Evolutionary conservation across 2,329 filamentous ascomycete species (phyloP).

Genomic region (Penicillium sp.): DNA sequence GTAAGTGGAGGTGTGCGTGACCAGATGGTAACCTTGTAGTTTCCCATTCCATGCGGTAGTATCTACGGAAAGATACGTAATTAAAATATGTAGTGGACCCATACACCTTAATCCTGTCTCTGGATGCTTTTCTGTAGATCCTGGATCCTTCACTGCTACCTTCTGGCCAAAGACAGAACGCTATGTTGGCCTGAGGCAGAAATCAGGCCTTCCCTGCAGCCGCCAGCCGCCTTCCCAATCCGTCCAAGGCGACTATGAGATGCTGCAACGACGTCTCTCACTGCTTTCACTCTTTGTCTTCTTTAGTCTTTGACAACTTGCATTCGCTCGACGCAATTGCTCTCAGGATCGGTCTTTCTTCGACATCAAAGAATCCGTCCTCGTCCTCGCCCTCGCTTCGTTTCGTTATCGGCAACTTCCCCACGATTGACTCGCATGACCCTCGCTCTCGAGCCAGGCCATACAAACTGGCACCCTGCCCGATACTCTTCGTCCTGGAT

Average conservation of each 20-base stretch:
- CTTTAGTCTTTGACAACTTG: background rate
- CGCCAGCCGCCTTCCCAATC: conserved; percentile 27
- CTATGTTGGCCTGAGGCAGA: conserved; percentile 20
- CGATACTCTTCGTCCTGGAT: conserved; percentile 2
- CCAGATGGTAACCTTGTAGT: no score
- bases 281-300: conserved; percentile 6
- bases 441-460: conserved; percentile 17
- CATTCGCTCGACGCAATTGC: background rate
- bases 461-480: conserved; percentile 8
- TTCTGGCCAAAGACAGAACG: conserved; percentile 19
- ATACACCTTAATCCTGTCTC: no score
- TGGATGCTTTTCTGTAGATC: background rate
- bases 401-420: conserved; percentile 15
- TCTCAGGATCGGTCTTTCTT: background rate
- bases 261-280: conserved; percentile 12
- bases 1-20: background rate
- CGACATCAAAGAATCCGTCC: conserved; percentile 13
- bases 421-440: conserved; percentile 23
- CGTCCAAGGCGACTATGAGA: conserved; percentile 25
- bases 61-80: no score
- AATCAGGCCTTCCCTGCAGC: conserved; percentile 10
- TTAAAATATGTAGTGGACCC: no score
- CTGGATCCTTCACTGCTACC: background rate
- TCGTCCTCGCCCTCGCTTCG: background rate
- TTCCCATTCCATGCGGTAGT: no score